A percentile compares a stretch with the other conserved stretches of the same genome.
phyloP scores from a whole-genome alignment of 2,329 filamentous ascomycete species.

The Ceratocystis cacaofunesta region DNA sequence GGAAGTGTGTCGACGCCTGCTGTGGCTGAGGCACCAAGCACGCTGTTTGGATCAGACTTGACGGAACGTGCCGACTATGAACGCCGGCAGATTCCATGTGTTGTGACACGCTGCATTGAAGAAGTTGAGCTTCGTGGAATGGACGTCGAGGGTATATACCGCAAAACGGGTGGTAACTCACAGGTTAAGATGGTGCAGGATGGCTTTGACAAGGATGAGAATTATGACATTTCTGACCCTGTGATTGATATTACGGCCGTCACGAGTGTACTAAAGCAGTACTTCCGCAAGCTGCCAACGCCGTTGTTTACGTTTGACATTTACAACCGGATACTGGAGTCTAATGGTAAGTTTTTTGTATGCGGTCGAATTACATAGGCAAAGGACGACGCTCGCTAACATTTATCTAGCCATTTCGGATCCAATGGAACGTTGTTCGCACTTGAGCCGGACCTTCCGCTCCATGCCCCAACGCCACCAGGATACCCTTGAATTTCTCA shows the following conservation, averaged over 20 bases:
- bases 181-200: constrained; percentile 83
- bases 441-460: constrained; percentile 59
- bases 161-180: constrained; percentile 86
- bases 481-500: constrained; percentile 81
- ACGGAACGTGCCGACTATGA: constrained; percentile 76
- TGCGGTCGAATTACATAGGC: not conserved
- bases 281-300: constrained; percentile 82
- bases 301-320: constrained; percentile 85
- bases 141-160: constrained; percentile 94
- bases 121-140: constrained; percentile 93
- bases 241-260: constrained; percentile 92
- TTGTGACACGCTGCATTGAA: constrained; percentile 87
- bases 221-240: constrained; percentile 86
- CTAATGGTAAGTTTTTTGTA: constrained; percentile 42
- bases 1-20: constrained; percentile 9
- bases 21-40: constrained; percentile 32
- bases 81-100: constrained; percentile 72
- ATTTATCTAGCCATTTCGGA: constrained; percentile 44
- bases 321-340: constrained; percentile 79
- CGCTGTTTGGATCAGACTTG: constrained; percentile 80
- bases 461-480: constrained; percentile 70
- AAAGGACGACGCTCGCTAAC: constrained; percentile 15
- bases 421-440: constrained; percentile 50
- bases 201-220: constrained; percentile 73
- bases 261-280: constrained; percentile 91